These are phyloP conservation scores for Paramarasmius palmivorus DNA, from an alignment of 1,284 basidiomycete species.

Conservation along the genomic window DNA sequence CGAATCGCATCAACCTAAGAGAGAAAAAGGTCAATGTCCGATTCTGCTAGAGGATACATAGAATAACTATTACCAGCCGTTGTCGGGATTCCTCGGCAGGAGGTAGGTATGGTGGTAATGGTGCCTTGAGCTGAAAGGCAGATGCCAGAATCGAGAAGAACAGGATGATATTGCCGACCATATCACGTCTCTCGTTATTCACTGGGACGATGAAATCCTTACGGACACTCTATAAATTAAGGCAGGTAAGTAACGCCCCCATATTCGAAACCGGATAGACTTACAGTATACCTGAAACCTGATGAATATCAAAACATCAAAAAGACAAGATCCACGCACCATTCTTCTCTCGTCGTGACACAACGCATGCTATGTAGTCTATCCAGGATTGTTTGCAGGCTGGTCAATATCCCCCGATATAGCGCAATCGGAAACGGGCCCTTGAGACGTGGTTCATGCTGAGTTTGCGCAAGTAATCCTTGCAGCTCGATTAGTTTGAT, in stretches of 20 bases:
- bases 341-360: conserved; percentile 91
- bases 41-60: not conserved
- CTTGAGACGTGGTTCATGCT: conserved; percentile 93
- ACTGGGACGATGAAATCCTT: conserved; percentile 89
- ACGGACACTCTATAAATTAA: conserved; percentile 61
- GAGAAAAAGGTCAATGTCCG: not conserved
- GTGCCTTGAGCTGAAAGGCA: conserved; percentile 86
- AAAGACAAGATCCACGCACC: conserved; percentile 50
- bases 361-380: conserved; percentile 93
- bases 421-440: conserved; percentile 85
- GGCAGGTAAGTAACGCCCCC: conserved; percentile 7
- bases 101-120: conserved; percentile 92
- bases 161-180: conserved; percentile 93
- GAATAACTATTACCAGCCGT: conserved; percentile 56
- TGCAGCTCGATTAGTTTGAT: conserved; percentile 86
- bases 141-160: conserved; percentile 89
- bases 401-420: conserved; percentile 84
- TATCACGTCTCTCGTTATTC: conserved; percentile 83
- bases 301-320: conserved; percentile 11
- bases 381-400: conserved; percentile 88
- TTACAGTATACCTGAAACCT: conserved; percentile 62
- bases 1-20: conserved; percentile 78
- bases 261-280: conserved; percentile 20
- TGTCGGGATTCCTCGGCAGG: conserved; percentile 85
- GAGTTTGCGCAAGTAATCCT: conserved; percentile 81